phyloP scores from a whole-genome alignment of 164 flowering plant genomes.

The Nelumbo lutea region DNA sequence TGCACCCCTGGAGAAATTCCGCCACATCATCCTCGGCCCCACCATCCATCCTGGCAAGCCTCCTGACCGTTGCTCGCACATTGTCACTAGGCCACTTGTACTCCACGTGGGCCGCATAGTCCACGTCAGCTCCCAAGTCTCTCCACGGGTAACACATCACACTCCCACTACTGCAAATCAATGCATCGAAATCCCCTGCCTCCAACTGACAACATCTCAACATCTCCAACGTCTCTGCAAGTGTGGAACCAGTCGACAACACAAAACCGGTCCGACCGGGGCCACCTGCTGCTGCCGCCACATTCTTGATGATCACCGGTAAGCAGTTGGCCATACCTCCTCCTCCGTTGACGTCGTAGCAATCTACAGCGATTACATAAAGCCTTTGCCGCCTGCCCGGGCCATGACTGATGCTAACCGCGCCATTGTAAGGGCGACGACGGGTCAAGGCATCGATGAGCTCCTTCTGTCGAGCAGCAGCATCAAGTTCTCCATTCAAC shows the following conservation, averaged over 20 bases:
- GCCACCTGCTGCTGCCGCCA: slow-evolving; percentile 25
- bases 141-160: slow-evolving; percentile 65
- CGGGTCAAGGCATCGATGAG: slow-evolving; percentile 48
- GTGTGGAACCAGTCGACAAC: slow-evolving; percentile 50
- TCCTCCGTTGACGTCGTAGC: slow-evolving; percentile 36
- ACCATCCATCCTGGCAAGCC: slow-evolving; percentile 50
- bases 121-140: slow-evolving; percentile 48
- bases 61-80: slow-evolving; percentile 38
- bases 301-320: slow-evolving; percentile 28
- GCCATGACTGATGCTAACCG: slow-evolving; percentile 20
- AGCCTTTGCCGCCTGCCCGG: slow-evolving; percentile 65
- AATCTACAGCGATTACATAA: slow-evolving; percentile 58
- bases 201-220: slow-evolving; percentile 36
- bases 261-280: slow-evolving; percentile 46
- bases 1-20: slow-evolving; percentile 30
- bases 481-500: slow-evolving; percentile 47
- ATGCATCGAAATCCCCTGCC: slow-evolving; percentile 56
- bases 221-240: slow-evolving; percentile 45
- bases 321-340: slow-evolving; percentile 32
- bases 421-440: slow-evolving; percentile 23
- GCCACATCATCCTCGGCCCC: slow-evolving; percentile 43
- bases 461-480: slow-evolving; percentile 43
- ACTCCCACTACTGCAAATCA: slow-evolving; percentile 72
- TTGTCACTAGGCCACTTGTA: slow-evolving; percentile 77
- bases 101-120: slow-evolving; percentile 63